A percentile compares a stretch with the other conserved stretches of the same genome.
phyloP scores from a whole-genome alignment of 176 grass and related monocot genomes.

The Triticum timopheevii region DNA sequence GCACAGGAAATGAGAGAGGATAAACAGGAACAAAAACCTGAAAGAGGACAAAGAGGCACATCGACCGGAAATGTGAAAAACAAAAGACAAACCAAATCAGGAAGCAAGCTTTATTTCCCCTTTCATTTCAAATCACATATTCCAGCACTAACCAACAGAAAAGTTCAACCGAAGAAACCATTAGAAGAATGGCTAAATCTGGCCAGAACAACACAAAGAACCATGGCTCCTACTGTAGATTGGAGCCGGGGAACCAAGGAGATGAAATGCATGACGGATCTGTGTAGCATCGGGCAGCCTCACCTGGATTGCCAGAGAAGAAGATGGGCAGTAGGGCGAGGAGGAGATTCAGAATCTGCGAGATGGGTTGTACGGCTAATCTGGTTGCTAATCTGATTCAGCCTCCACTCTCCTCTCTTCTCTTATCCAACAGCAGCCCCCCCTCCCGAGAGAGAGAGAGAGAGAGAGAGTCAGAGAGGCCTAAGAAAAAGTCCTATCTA shows the following conservation, averaged over 20 bases:
- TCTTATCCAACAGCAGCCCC: conserved; percentile 21
- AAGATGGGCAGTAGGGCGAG: background rate
- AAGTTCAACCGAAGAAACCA: background rate
- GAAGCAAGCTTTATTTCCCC: background rate
- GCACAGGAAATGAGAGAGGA: conserved; percentile 3
- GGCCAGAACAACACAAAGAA: background rate
- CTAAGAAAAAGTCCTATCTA: conserved; percentile 1
- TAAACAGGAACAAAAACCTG: background rate
- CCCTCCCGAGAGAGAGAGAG: background rate
- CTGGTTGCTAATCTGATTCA: background rate
- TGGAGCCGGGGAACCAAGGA: conserved; percentile 3
- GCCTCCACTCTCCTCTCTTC: background rate
- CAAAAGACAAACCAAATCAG: background rate
- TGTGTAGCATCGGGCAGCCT: background rate
- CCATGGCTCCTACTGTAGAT: background rate
- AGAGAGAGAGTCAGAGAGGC: background rate
- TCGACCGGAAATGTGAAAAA: background rate
- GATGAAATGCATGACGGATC: conserved; percentile 14
- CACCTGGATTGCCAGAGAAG: conserved; percentile 21
- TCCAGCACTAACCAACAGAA: background rate
- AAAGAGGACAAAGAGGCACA: background rate
- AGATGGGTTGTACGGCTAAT: background rate
- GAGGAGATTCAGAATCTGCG: conserved; percentile 47
- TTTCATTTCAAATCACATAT: background rate
- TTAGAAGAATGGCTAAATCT: background rate